phyloP scores from a whole-genome alignment of 129 eudicot genomes.

The Chrysanthemum seticuspe region DNA sequence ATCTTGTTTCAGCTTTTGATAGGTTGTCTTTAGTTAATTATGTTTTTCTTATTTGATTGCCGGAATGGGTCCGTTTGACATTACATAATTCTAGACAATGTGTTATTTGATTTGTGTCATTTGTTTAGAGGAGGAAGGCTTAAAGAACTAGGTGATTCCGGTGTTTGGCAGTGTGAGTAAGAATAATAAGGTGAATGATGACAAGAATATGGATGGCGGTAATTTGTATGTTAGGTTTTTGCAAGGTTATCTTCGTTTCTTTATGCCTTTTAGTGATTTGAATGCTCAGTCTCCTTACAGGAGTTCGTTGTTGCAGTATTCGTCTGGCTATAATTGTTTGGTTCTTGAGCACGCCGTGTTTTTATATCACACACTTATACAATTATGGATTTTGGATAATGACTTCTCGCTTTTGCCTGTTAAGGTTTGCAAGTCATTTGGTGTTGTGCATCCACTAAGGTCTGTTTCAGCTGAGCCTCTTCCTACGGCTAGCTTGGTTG shows the following conservation, averaged over 20 bases:
- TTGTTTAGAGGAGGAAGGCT: slow-evolving; percentile 61
- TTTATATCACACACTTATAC: slow-evolving; percentile 53
- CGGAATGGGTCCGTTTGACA: slow-evolving; percentile 74
- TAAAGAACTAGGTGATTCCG: slow-evolving; percentile 79
- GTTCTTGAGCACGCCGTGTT: slow-evolving; percentile 60
- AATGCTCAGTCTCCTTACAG: slow-evolving; percentile 68
- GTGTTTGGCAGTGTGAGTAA: no score
- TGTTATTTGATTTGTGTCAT: slow-evolving; percentile 57
- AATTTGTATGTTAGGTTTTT: slow-evolving; percentile 56
- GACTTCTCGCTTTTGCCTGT: slow-evolving; percentile 83
- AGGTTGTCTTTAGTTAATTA: slow-evolving; percentile 77
- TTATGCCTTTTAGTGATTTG: slow-evolving; percentile 63
- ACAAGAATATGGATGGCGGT: slow-evolving; percentile 49
- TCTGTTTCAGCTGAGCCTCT: slow-evolving; percentile 69
- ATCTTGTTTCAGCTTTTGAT: slow-evolving; percentile 68
- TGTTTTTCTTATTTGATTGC: slow-evolving; percentile 69
- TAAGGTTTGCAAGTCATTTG: slow-evolving; percentile 63
- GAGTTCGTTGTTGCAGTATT: slow-evolving; percentile 80
- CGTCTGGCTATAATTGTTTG: slow-evolving; percentile 45
- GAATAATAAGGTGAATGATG: slow-evolving; percentile 45
- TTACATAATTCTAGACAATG: slow-evolving; percentile 51
- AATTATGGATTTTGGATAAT: slow-evolving; percentile 86
- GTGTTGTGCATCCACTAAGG: slow-evolving; percentile 58
- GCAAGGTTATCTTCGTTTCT: slow-evolving; percentile 62
- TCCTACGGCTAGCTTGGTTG: slow-evolving; percentile 77